Conservation (phyloP, 1,284 basidiomycete species). For the Apiotrichum mycotoxinovorans region DNA sequence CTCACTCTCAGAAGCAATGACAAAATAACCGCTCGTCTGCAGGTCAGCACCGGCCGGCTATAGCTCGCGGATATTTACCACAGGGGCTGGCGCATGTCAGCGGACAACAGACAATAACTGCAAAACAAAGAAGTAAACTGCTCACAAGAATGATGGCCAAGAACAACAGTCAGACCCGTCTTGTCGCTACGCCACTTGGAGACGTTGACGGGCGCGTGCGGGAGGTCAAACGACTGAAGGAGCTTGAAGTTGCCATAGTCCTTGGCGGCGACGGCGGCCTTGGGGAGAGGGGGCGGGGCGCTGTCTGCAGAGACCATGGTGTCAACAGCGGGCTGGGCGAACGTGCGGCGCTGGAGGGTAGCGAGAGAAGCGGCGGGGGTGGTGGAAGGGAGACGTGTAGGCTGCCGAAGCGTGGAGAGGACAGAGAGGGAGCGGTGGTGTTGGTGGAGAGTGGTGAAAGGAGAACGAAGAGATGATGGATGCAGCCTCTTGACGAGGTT, state of each 20-base stretch:
- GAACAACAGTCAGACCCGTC: conserved; percentile 52
- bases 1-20: conserved; percentile 85
- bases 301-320: conserved; percentile 3
- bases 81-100: conserved; percentile 25
- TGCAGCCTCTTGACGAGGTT: conserved; percentile 8
- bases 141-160: conserved; percentile 69
- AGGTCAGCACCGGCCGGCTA: conserved; percentile 4
- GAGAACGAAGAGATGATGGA: neutral
- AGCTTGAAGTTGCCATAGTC: conserved; percentile 47
- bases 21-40: conserved; percentile 89
- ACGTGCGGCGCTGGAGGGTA: neutral
- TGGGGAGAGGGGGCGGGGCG: neutral
- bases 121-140: neutral
- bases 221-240: conserved; percentile 41
- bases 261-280: neutral
- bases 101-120: too few relatives aligned
- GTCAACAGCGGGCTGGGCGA: neutral
- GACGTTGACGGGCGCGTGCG: conserved; percentile 46
- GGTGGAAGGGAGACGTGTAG: neutral
- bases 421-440: neutral
- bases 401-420: neutral
- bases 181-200: conserved; percentile 50
- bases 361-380: neutral
- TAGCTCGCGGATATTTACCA: conserved; percentile 23
- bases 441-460: neutral